Percentiles rank a stretch among this genome's conserved stretches.
These are phyloP conservation scores for Verticillium dahliae DNA, from an alignment of 2,329 filamentous ascomycete species.

Conservation along the genomic window DNA sequence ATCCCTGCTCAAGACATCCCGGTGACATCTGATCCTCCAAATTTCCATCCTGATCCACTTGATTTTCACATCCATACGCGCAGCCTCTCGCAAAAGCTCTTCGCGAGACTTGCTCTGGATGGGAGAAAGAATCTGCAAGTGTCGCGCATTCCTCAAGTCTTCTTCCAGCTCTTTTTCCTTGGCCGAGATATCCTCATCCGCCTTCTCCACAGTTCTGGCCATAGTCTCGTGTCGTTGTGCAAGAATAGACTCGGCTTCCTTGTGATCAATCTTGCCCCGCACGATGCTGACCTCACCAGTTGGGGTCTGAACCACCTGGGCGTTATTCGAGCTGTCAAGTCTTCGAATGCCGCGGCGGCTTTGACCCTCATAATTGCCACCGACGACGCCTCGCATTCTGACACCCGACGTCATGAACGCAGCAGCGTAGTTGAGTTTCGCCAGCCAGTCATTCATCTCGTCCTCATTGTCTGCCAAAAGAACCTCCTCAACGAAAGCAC, in stretches of 20 bases:
- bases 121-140: constrained; percentile 81
- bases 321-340: constrained; percentile 56
- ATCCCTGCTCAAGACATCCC: constrained; percentile 79
- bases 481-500: constrained; percentile 73
- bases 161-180: constrained; percentile 74
- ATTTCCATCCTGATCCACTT: constrained; percentile 95
- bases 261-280: constrained; percentile 67
- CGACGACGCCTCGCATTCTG: constrained; percentile 80
- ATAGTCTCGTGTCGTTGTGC: constrained; percentile 77
- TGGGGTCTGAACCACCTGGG: constrained; percentile 59
- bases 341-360: constrained; percentile 64
- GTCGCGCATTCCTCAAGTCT: constrained; percentile 81
- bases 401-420: constrained; percentile 90
- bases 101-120: constrained; percentile 89
- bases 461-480: constrained; percentile 84
- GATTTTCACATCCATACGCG: constrained; percentile 76
- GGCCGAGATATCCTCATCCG: constrained; percentile 68
- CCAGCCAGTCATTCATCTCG: constrained; percentile 95
- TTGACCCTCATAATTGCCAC: constrained; percentile 79
- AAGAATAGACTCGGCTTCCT: constrained; percentile 82
- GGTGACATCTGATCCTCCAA: constrained; percentile 85
- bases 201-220: constrained; percentile 73
- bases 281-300: constrained; percentile 69
- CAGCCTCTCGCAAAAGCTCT: constrained; percentile 76
- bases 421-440: constrained; percentile 92